phyloP scores from a whole-genome alignment of 495 filamentous ascomycete species.

The Aspergillus biplanus region DNA sequence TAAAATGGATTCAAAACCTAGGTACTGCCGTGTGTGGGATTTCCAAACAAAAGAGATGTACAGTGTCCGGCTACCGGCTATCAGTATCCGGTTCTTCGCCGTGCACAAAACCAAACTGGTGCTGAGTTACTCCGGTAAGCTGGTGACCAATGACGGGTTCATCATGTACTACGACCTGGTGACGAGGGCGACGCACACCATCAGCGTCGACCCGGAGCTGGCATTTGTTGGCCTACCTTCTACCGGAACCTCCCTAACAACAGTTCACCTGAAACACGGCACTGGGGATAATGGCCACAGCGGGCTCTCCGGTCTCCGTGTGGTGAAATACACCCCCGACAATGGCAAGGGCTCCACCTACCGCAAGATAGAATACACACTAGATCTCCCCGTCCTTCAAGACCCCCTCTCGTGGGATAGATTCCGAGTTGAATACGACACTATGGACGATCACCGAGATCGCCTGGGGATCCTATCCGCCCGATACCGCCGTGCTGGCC shows the following conservation, averaged over 20 bases:
- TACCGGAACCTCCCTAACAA: conserved; percentile 14
- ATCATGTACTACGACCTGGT: conserved; percentile 33
- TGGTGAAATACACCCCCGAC: conserved; percentile 20
- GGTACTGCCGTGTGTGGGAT: conserved; percentile 39
- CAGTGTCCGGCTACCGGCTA: conserved; percentile 31
- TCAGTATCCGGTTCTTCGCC: conserved; percentile 16
- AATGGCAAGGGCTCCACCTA: neutral
- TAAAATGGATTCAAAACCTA: conserved; percentile 6
- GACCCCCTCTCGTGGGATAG: neutral
- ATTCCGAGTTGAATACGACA: neutral
- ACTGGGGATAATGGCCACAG: neutral
- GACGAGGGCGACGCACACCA: conserved; percentile 21
- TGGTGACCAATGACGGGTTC: neutral
- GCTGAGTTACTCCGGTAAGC: conserved; percentile 16
- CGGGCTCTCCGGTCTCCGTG: conserved; percentile 7
- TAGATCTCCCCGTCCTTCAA: neutral
- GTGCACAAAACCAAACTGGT: conserved; percentile 27
- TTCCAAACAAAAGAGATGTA: conserved; percentile 25
- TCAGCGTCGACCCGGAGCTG: conserved; percentile 16
- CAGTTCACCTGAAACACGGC: conserved; percentile 16
- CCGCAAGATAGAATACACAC: neutral
- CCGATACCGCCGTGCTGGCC: neutral
- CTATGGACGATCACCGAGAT: conserved; percentile 3
- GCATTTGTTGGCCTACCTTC: conserved; percentile 19
- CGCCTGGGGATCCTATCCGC: conserved; percentile 21